Evolutionary conservation across 148 eudicot species (phyloP), one percentile per base, ranked within the genome.

Genomic region (Camellia japonica): DNA sequence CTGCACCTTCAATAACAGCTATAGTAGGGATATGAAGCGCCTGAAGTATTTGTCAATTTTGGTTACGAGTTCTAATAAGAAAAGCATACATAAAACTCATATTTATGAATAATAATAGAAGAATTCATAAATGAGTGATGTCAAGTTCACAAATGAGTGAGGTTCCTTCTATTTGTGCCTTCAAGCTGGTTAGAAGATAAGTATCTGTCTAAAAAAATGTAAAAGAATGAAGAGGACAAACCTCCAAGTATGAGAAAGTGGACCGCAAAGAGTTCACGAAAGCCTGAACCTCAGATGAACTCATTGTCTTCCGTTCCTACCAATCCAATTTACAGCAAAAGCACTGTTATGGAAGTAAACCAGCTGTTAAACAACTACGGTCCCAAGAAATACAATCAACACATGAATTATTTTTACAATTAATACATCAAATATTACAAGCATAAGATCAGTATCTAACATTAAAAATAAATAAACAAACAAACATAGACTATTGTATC

Each of bases 1-100:
- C 99, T 80, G 89, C 97, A 85, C 98, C 99, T 89, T 96, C 99
- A 68, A 96, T 91, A 65, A 94, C 98, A 80, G 98, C 98, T 77
- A 96, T 94, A 61, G 99, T 91, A 74, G 99, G 99, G 85, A 96
- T 86, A 59, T 74, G 83, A 81, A 94, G 90, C 77, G 72, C 93
- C 99, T 92, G 84, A 65, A 82, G n/a, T 14, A 54, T 80, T 14
- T 44, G 30, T 23, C 38, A 71, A 42, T 52, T 46, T 73, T 30
- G 59, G 64, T 54, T 30, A 82, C 51, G 70, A 67, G 38, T 3
- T 78, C 15, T 49, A 77, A 54, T 43, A 69, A 49, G 23, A 81
- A 60, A 65, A 30, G 7, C 68, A 65, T 43, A 44, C 2, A 47
- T 8, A 6, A 58, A 19, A 4, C 23, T 74, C 46, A 15, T 19